Base-by-base conservation (phyloP, 176 grass and related monocot species). In the Raddia guianensis region DNA sequence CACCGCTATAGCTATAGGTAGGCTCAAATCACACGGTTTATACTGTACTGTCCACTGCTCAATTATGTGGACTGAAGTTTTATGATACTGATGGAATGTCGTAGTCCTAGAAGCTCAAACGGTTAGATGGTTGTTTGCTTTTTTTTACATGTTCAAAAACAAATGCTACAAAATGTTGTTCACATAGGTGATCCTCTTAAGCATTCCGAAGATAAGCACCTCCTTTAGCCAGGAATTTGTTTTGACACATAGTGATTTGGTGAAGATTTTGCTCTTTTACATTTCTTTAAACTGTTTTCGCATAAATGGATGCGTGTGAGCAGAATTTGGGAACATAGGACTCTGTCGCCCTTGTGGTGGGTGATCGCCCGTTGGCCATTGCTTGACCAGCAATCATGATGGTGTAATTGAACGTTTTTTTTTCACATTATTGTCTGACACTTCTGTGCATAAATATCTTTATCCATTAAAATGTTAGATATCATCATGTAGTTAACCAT, bases 231-330 rank as follows among this genome's bases (percentile, higher is more conserved):
- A n/a, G 78, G 53, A 59, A 81, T 49, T 21, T 5, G 8, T 81
- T 81, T 81, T 60, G 68, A 80, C 16, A 21, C 42, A 45, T 80
- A 59, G 37, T 46, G n/a, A 68, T 27, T 27, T 27, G 27, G 27
- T 27, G 27, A 27, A 27, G 27, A 27, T 27, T 27, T 27, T 27
- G 27, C 27, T 27, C 27, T 27, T 27, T 27, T 27, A 27, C 27
- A 27, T 27, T 27, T 0, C 27, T 27, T 27, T 27, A 27, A 27
- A 27, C 27, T 27, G 27, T 27, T 27, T 27, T 27, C 27, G 27
- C 27, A 27, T 1, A 27, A 27, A 27, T 27, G 27, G 27, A 27
- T 27, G 27, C 27, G 27, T 27, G 27, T 27, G 27, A 27, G 1
- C 27, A 27, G 27, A 27, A 27, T 27, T 27, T 27, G 27, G 27